These are phyloP conservation scores for Aspergillus sp. DNA, from an alignment of 2,329 filamentous ascomycete genomes.

Conservation along the genomic window DNA sequence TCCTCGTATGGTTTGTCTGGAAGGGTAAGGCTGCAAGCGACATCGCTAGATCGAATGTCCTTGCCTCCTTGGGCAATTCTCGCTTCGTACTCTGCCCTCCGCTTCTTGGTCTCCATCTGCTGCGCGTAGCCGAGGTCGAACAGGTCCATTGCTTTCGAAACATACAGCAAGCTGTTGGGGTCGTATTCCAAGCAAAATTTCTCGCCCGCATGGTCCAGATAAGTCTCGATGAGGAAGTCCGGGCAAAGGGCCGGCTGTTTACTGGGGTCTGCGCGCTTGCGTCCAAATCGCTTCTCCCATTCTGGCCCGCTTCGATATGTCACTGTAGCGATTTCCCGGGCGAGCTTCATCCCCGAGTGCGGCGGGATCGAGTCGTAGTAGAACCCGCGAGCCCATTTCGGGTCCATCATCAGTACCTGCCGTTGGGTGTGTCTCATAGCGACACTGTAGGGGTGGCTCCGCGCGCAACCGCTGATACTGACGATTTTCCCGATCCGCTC, in stretches of 20 bases:
- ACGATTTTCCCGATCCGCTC: slow-evolving; percentile 72
- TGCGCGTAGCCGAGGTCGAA: slow-evolving; percentile 77
- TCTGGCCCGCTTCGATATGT: slow-evolving; percentile 95
- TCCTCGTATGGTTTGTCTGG: slow-evolving; percentile 81
- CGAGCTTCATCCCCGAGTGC: slow-evolving; percentile 95
- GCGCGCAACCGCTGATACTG: slow-evolving; percentile 84
- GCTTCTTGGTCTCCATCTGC: slow-evolving; percentile 52
- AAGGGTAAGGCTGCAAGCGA: slow-evolving; percentile 68
- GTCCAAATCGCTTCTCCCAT: slow-evolving; percentile 91
- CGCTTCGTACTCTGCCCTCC: slow-evolving; percentile 53
- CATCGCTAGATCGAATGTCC: slow-evolving; percentile 28
- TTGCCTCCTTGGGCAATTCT: slow-evolving; percentile 45
- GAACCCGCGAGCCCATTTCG: slow-evolving; percentile 90
- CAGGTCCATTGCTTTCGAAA: slow-evolving; percentile 97
- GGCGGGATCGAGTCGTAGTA: slow-evolving; percentile 85
- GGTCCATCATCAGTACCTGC: slow-evolving; percentile 98
- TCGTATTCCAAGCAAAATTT: slow-evolving; percentile 98
- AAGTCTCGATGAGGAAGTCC: slow-evolving; percentile 96
- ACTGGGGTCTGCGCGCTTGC: slow-evolving; percentile 72
- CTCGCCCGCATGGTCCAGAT: slow-evolving; percentile 93
- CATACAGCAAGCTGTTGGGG: slow-evolving; percentile 87
- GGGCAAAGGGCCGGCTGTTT: slow-evolving; percentile 90
- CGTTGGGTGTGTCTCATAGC: slow-evolving; percentile 97
- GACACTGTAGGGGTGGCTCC: slow-evolving; percentile 95
- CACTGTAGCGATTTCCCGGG: slow-evolving; percentile 92